Conservation (phyloP, 257 asterid genomes). For the Echites panduratus region DNA sequence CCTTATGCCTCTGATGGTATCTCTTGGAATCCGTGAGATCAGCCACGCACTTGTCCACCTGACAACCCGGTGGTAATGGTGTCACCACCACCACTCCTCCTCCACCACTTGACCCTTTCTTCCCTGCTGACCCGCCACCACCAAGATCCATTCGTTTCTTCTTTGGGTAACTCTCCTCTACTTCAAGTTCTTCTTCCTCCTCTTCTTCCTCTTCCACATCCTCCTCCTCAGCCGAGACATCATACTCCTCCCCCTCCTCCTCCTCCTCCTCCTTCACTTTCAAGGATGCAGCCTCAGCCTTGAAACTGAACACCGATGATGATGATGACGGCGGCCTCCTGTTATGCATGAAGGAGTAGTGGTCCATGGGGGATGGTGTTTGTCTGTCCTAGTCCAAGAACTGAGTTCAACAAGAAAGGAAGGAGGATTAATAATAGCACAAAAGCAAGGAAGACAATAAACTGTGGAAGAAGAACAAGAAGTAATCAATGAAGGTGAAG, state of each 20-base stretch:
- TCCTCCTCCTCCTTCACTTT: slow-evolving; percentile 22
- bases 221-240: slow-evolving; percentile 6
- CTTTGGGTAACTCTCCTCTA: slow-evolving; percentile 25
- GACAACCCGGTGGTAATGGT: slow-evolving; percentile 26
- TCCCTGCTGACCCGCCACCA: slow-evolving; percentile 15
- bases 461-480: slow-evolving; percentile 3
- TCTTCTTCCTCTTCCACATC: slow-evolving; percentile 19
- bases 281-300: slow-evolving; percentile 4
- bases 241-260: slow-evolving; percentile 9
- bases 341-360: slow-evolving; percentile 18
- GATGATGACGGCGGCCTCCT: slow-evolving; percentile 21
- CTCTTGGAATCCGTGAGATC: slow-evolving; percentile 30
- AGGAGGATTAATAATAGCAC: not conserved
- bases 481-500: slow-evolving; percentile 31
- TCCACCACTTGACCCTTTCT: not conserved
- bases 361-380: slow-evolving; percentile 13
- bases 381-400: not conserved
- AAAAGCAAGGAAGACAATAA: slow-evolving; percentile 5
- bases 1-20: slow-evolving; percentile 53
- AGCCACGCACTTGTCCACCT: slow-evolving; percentile 44
- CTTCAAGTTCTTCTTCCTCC: not conserved
- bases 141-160: slow-evolving; percentile 30
- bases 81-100: slow-evolving; percentile 15
- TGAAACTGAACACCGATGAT: slow-evolving; percentile 26
- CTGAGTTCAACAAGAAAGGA: no score